Base-by-base conservation (phyloP, 2,329 filamentous ascomycete species). In the Westerdykella aurantiaca region DNA sequence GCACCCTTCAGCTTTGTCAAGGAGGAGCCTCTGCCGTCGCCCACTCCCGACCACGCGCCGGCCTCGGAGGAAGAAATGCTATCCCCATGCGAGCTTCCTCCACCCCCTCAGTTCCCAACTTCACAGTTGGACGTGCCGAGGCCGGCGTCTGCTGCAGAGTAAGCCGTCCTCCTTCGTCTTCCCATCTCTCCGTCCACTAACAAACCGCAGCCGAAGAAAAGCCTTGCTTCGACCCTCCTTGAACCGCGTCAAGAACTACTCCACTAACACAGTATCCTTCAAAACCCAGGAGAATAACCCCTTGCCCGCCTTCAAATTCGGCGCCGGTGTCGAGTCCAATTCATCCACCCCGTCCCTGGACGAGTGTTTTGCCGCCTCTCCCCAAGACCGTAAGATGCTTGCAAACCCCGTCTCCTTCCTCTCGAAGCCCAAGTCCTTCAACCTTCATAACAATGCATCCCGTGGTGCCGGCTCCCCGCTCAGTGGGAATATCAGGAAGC, bases 291-390 rank as follows among this genome's bases (percentile, higher is more conserved):
- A 77, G 31, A 85, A 88, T 51, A 79, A 71, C 49, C 82, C 85
- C 55, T 72, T 84, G 31, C 82, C 87, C 12, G 72, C 83, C 1
- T 93, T 95, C 70, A 81, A 81, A 54, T 94, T 95, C 60, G 85
- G 83, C 53, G 75, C 71, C 57, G 73, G 71, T 47, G 69, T 68
- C 48, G 73, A 72, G 45, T 56, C 73, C 10, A 68, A 73, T 38
- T 75, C 80, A 34, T 79, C 82, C 1, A 75, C 78, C 14, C 77
- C 88, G 52, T 86, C 85, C 13, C 69, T 93, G 37, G 81, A 83
- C 55, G 87, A 94, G 63, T 88, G 85, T 72, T 94, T 94, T 64
- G 77, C 83, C 42, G 81, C 85, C 53, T 93, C 88, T 11, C 86
- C 90, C 2, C 84, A 84, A 51, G 83, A 90, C 55, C 76, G 79